Conservation (phyloP, 2,329 filamentous ascomycete genomes). For the Ascochyta lentis region DNA sequence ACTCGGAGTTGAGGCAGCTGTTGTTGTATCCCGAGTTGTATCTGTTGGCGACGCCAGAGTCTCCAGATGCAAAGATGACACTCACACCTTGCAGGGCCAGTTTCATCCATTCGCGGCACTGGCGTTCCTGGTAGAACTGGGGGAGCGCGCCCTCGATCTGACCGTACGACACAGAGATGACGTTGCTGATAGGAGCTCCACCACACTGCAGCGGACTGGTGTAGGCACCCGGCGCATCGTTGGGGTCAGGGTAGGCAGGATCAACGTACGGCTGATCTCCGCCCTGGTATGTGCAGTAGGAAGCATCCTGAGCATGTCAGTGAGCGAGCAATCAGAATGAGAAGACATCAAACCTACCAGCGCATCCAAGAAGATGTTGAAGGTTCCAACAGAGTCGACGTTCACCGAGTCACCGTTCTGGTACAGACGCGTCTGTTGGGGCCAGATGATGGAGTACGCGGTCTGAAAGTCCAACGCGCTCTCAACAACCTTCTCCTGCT, state of each 20-base stretch:
- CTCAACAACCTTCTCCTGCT: slow-evolving; percentile 30
- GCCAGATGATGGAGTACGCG: slow-evolving; percentile 28
- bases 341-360: slow-evolving; percentile 2
- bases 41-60: slow-evolving; percentile 39
- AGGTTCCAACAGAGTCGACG: slow-evolving; percentile 21
- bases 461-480: slow-evolving; percentile 28
- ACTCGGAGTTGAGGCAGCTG: slow-evolving; percentile 22
- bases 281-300: slow-evolving; percentile 28
- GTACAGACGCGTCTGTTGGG: slow-evolving; percentile 23
- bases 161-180: slow-evolving; percentile 61
- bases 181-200: slow-evolving; percentile 56
- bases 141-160: slow-evolving; percentile 61
- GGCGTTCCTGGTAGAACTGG: slow-evolving; percentile 57
- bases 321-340: not conserved
- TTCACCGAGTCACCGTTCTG: slow-evolving; percentile 25
- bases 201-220: slow-evolving; percentile 44
- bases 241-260: slow-evolving; percentile 22
- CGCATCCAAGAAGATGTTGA: slow-evolving; percentile 30
- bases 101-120: slow-evolving; percentile 57
- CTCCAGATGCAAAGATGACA: slow-evolving; percentile 57
- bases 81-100: slow-evolving; percentile 53
- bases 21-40: slow-evolving; percentile 24
- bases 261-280: slow-evolving; percentile 26
- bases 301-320: slow-evolving; percentile 15
- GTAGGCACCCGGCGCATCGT: slow-evolving; percentile 25